These are phyloP conservation scores for Cenchrus americanus DNA, from an alignment of 176 grass and related monocot species.

Conservation along the genomic window DNA sequence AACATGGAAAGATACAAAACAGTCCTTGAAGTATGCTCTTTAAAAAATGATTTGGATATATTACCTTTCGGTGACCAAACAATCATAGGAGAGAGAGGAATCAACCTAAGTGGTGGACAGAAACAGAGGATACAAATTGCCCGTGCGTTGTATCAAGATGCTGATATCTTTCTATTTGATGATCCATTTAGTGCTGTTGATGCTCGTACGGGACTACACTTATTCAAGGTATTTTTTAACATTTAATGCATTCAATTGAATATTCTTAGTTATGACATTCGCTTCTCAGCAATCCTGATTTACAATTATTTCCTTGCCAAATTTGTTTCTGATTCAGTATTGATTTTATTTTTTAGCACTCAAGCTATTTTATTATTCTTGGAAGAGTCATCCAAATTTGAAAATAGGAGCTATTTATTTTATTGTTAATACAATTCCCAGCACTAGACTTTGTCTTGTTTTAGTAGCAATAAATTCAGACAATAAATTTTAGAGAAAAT, in stretches of 20 bases:
- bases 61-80: constrained; percentile 70
- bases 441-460: too few relatives aligned
- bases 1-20: constrained; percentile 45
- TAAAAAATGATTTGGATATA: constrained; percentile 65
- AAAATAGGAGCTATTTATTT: neutral
- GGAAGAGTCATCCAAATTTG: neutral
- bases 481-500: too few relatives aligned
- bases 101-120: constrained; percentile 78
- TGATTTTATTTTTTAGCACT: neutral
- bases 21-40: constrained; percentile 59
- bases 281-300: too few relatives aligned
- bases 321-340: too few relatives aligned
- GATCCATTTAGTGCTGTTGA: constrained; percentile 84
- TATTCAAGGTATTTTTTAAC: constrained; percentile 56
- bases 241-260: neutral
- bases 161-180: constrained; percentile 79
- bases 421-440: neutral
- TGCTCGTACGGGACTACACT: constrained; percentile 64
- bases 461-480: neutral
- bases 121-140: constrained; percentile 77
- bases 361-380: neutral
- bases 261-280: neutral
- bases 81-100: constrained; percentile 77
- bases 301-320: too few relatives aligned
- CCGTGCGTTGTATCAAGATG: constrained; percentile 72